Evolutionary conservation across 139 green algal genomes (phyloP).

Genomic region (Pleodorina starrii): DNA sequence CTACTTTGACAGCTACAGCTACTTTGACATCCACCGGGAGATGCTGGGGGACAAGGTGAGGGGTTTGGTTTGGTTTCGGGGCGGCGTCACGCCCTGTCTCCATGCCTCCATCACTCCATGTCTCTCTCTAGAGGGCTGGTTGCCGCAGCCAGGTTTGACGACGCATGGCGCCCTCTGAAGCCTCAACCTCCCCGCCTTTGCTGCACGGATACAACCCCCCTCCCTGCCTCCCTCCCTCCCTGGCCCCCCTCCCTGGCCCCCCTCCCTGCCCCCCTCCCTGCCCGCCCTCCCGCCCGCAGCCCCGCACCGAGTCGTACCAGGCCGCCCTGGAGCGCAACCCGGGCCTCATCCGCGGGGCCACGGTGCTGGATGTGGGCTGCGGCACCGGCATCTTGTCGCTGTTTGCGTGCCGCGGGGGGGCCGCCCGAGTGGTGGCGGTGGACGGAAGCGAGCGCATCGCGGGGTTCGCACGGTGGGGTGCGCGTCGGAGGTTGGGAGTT

Average conservation of each 20-base stretch:
- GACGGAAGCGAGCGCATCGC: conserved; percentile 77
- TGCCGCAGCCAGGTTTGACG: too few relatives aligned
- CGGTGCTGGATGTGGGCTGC: conserved; percentile 95
- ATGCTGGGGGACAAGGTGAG: conserved; percentile 91
- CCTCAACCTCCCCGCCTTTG: too few relatives aligned
- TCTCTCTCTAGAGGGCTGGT: too few relatives aligned
- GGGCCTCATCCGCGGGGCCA: conserved; percentile 73
- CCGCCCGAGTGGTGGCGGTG: conserved; percentile 76
- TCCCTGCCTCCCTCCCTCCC: too few relatives aligned
- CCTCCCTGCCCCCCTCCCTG: too few relatives aligned
- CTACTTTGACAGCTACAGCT: conserved; percentile 94
- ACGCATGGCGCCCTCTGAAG: too few relatives aligned
- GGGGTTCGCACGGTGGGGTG: conserved; percentile 63
- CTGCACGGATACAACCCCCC: too few relatives aligned
- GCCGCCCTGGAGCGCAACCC: conserved; percentile 87
- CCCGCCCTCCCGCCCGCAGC: too few relatives aligned
- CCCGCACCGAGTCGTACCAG: conserved; percentile 87
- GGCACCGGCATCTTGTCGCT: conserved; percentile 96
- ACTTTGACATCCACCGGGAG: conserved; percentile 93
- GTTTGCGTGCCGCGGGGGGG: conserved; percentile 91
- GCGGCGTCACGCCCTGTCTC: too few relatives aligned
- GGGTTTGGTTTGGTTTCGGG: too few relatives aligned
- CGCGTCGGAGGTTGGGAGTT: background rate
- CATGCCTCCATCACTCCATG: too few relatives aligned
- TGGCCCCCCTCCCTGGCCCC: too few relatives aligned